Base-by-base conservation (phyloP, 2,329 filamentous ascomycete genomes). In the Neofusicoccum umdonicola region DNA sequence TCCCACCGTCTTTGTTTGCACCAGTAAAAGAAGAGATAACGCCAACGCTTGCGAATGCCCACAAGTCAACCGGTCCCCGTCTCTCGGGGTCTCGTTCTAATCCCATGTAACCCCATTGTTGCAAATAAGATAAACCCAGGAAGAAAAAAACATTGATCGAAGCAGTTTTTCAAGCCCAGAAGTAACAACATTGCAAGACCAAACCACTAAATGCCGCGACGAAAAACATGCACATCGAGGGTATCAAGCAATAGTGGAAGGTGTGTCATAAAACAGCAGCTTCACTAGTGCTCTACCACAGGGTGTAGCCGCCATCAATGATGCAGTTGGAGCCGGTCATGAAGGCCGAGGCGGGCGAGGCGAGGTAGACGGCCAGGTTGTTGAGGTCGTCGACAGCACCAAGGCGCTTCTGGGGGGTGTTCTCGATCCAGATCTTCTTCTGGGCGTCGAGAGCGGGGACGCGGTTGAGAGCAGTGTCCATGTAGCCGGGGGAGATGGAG, bases 401-500 rank as follows among this genome's bases (percentile, higher is more conserved):
- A 15, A 93, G 84, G 50, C 90, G 86, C 76, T 85, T 84, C 83
- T 92, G 89, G 9, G 90, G 90, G 7, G 90, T 93, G 67, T 90
- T 76, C 42, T 85, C 85, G 71, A 86, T 87, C 90, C 90, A 93
- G 77, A 92, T 90, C 79, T 88, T 89, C 87, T 92, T 92, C 83
- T 92, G 89, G 54, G 88, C 89, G 68, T 93, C 90, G 19, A 93
- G 87, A 44, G 88, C 88, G 22, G 90, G 89, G 7, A 91, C 89
- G 66, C 88, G 88, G 85, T 92, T 93, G 67, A 92, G 83, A 4
- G 88, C 89, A 4, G 91, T 95, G 81, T 93, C 90, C 88, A 94
- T 93, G 82, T 94, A 94, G 35, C 91, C 91, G 19, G 91, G 91
- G 6, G 88, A 91, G 79, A 94, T 92, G 78, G 87, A 89, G 84